Conservation (phyloP, 331 rosid species). For the Spiraea crenata region DNA sequence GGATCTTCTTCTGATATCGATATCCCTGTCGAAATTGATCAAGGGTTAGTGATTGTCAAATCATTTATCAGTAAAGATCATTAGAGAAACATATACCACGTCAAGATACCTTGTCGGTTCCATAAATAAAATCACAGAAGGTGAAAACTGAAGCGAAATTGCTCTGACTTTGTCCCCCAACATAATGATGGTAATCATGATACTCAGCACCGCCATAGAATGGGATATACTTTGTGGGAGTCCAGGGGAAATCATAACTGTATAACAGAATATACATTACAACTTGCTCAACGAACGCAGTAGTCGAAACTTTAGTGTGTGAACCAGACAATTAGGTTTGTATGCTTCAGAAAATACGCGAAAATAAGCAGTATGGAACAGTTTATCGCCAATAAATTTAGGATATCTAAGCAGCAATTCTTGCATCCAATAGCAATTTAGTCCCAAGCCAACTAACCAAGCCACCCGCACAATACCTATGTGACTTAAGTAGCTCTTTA, state of each 20-base stretch:
- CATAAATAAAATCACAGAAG: slow-evolving; percentile 92
- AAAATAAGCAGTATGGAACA: neutral
- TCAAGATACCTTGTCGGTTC: slow-evolving; percentile 88
- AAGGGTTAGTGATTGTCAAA: slow-evolving; percentile 28
- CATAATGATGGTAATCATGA: slow-evolving; percentile 98
- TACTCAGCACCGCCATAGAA: slow-evolving; percentile 94
- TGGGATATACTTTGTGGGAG: slow-evolving; percentile 71
- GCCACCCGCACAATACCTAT: neutral
- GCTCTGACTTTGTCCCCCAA: slow-evolving; percentile 95
- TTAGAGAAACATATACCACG: slow-evolving; percentile 10
- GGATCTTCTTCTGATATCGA: slow-evolving; percentile 78
- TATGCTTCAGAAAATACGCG: neutral
- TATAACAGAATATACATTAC: slow-evolving; percentile 12
- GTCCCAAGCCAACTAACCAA: slow-evolving; percentile 9
- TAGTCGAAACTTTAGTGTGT: slow-evolving; percentile 24
- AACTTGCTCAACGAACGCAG: slow-evolving; percentile 10
- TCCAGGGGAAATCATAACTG: slow-evolving; percentile 96
- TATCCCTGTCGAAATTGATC: slow-evolving; percentile 63
- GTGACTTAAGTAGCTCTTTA: neutral
- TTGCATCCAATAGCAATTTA: slow-evolving; percentile 1
- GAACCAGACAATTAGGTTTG: neutral
- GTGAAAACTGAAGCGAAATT: slow-evolving; percentile 96
- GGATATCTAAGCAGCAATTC: slow-evolving; percentile 6
- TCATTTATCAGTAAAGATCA: slow-evolving; percentile 24
- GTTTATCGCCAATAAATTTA: slow-evolving; percentile 9